phyloP scores from a whole-genome alignment of 2,329 filamentous ascomycete species.

The Annulohypoxylon truncatum region DNA sequence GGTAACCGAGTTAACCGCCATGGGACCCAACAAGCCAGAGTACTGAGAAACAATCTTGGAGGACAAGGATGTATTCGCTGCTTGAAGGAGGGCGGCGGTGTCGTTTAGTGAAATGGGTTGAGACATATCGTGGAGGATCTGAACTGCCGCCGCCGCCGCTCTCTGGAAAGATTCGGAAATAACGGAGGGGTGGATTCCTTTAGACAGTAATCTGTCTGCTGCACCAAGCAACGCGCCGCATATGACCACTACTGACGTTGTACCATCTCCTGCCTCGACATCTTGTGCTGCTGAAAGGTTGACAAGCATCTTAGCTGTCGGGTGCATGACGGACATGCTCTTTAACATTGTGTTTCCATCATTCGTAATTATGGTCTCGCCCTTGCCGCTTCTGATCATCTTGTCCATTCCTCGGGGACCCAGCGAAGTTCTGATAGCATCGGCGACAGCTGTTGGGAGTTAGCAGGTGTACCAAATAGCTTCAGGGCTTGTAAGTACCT shows the following conservation, averaged over 20 bases:
- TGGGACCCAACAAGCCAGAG: constrained; percentile 92
- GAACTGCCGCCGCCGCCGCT: constrained; percentile 87
- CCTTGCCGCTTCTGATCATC: constrained; percentile 98
- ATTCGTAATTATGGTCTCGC: constrained; percentile 99
- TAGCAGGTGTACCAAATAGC: constrained; percentile 46
- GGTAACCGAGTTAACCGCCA: constrained; percentile 96
- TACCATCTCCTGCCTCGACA: constrained; percentile 97
- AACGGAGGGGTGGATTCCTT: constrained; percentile 96
- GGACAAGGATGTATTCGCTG: constrained; percentile 94
- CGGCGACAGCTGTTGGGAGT: constrained; percentile 79
- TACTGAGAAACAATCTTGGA: constrained; percentile 99
- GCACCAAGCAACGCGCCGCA: constrained; percentile 94
- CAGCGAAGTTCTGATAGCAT: constrained; percentile 96
- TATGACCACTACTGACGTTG: constrained; percentile 97
- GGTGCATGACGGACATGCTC: constrained; percentile 99
- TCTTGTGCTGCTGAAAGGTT: constrained; percentile 97
- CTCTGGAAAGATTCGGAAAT: constrained; percentile 98
- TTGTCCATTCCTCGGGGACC: constrained; percentile 99
- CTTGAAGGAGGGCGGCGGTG: constrained; percentile 90
- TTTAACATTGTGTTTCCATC: constrained; percentile 99
- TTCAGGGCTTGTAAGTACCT: constrained; percentile 67
- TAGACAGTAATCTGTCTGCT: constrained; percentile 88
- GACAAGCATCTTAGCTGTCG: constrained; percentile 99
- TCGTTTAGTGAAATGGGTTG: constrained; percentile 91
- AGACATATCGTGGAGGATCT: constrained; percentile 94